Conservation (phyloP, 331 rosid genomes). For the Spiraea crenata region DNA sequence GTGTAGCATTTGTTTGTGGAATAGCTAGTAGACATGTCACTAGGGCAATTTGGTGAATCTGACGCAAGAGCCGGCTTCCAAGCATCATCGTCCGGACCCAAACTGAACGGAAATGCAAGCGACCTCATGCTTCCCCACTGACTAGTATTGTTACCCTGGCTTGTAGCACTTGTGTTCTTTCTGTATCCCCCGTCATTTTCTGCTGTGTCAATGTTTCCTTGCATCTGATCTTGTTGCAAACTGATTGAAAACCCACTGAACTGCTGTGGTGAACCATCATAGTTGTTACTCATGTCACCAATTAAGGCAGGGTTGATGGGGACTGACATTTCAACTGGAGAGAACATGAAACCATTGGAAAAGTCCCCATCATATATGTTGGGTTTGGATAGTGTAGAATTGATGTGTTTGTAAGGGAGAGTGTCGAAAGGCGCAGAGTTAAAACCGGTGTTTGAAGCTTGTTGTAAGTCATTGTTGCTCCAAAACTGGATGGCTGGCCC, state of each 20-base stretch:
- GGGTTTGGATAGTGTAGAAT: slow-evolving; percentile 22
- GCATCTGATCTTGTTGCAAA: slow-evolving; percentile 41
- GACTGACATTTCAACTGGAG: slow-evolving; percentile 34
- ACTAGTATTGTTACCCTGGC: slow-evolving; percentile 10
- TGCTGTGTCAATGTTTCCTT: slow-evolving; percentile 23
- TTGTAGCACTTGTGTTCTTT: slow-evolving; percentile 15
- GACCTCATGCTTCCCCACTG: slow-evolving; percentile 42
- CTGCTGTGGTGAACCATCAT: slow-evolving; percentile 46
- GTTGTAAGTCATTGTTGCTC: slow-evolving; percentile 32
- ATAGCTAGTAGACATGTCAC: slow-evolving; percentile 52
- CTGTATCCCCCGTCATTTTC: slow-evolving; percentile 21
- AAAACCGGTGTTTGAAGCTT: slow-evolving; percentile 21
- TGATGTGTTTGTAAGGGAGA: slow-evolving; percentile 39
- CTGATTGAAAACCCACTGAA: slow-evolving; percentile 39
- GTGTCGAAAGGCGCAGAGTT: slow-evolving; percentile 34
- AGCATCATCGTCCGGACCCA: slow-evolving; percentile 47
- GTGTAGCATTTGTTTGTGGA: slow-evolving; percentile 52
- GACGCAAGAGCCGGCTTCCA: slow-evolving; percentile 46
- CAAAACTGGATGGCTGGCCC: slow-evolving; percentile 34
- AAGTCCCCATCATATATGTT: slow-evolving; percentile 34
- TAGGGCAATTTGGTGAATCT: slow-evolving; percentile 50
- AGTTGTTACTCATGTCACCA: slow-evolving; percentile 14
- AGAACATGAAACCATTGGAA: slow-evolving; percentile 43
- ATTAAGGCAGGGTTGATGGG: slow-evolving; percentile 33
- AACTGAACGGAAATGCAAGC: slow-evolving; percentile 59